A percentile compares a stretch with the other conserved stretches of the same genome.
Conservation (phyloP, 352 stramenopile species). For the Bremia lactucae region DNA sequence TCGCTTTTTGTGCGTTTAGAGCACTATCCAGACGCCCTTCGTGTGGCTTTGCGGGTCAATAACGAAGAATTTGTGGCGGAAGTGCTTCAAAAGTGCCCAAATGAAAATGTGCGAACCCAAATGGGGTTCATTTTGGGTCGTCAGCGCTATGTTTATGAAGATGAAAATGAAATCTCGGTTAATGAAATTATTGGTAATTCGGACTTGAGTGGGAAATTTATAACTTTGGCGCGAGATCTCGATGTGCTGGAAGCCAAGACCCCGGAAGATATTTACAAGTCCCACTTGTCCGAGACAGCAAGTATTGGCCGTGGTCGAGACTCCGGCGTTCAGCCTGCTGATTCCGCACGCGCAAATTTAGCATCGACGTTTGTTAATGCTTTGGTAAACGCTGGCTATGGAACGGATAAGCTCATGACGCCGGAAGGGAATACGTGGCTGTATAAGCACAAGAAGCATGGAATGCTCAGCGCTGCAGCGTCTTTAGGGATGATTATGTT, state of each 20-base stretch:
- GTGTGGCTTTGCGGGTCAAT: constrained; percentile 92
- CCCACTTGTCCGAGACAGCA: constrained; percentile 94
- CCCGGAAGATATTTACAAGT: constrained; percentile 99
- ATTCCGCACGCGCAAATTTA: constrained; percentile 97
- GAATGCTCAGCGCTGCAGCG: constrained; percentile 96
- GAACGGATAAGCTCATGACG: constrained; percentile 93
- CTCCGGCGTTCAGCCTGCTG: constrained; percentile 72
- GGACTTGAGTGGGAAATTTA: constrained; percentile 93
- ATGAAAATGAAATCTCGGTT: constrained; percentile 83
- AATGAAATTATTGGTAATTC: constrained; percentile 97
- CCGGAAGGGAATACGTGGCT: constrained; percentile 94
- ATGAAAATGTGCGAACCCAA: constrained; percentile 70
- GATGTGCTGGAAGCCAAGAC: constrained; percentile 96
- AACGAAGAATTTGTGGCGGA: constrained; percentile 69
- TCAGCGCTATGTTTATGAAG: constrained; percentile 90
- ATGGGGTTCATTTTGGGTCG: constrained; percentile 95
- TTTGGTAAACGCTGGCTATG: constrained; percentile 98
- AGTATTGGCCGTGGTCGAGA: constrained; percentile 62
- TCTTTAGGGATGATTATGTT: constrained; percentile 97
- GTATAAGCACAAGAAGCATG: constrained; percentile 99
- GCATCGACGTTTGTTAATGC: constrained; percentile 99
- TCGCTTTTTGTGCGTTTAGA: constrained; percentile 91
- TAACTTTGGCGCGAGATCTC: constrained; percentile 93
- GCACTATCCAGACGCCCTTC: constrained; percentile 92
- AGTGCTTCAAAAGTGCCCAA: constrained; percentile 68